Evolutionary conservation across 2,329 filamentous ascomycete genomes (phyloP).

Genomic region (Phoma sp.): DNA sequence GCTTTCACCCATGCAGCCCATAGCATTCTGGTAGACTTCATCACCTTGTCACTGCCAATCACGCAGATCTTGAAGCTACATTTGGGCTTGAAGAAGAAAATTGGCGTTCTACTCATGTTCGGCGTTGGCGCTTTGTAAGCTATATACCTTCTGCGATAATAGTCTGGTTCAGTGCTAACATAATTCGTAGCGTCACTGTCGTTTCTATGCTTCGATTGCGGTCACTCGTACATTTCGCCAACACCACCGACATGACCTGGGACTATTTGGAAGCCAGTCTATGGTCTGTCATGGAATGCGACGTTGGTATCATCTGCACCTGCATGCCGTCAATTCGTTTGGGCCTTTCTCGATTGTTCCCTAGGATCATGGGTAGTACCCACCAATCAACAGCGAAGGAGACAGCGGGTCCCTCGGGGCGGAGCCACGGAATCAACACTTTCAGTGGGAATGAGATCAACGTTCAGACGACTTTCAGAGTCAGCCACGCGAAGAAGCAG

Average conservation of each 20-base stretch:
- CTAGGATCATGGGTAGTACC: slow-evolving; percentile 9
- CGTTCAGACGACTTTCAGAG: slow-evolving; percentile 9
- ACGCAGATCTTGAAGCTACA: slow-evolving; percentile 38
- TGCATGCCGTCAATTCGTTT: slow-evolving; percentile 50
- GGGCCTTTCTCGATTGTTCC: slow-evolving; percentile 26
- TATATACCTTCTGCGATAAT: not conserved
- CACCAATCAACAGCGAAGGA: slow-evolving; percentile 5
- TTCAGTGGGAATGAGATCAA: slow-evolving; percentile 13
- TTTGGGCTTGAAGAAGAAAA: slow-evolving; percentile 41
- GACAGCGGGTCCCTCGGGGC: not conserved
- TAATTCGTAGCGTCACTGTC: slow-evolving; percentile 45
- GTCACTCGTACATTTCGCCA: slow-evolving; percentile 50
- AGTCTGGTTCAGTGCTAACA: not conserved
- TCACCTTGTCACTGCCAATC: slow-evolving; percentile 40
- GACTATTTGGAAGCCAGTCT: slow-evolving; percentile 17
- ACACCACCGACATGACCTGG: slow-evolving; percentile 46
- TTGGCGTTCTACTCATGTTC: slow-evolving; percentile 46
- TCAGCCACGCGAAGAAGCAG: slow-evolving; percentile 7
- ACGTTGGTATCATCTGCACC: slow-evolving; percentile 51
- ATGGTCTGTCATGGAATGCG: slow-evolving; percentile 49
- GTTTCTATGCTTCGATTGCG: slow-evolving; percentile 51
- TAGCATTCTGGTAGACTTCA: slow-evolving; percentile 37
- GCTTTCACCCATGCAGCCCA: slow-evolving; percentile 37
- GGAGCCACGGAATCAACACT: not conserved
- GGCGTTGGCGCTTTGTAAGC: slow-evolving; percentile 45